phyloP scores from a whole-genome alignment of 495 filamentous ascomycete species.

The Neurospora sp. region DNA sequence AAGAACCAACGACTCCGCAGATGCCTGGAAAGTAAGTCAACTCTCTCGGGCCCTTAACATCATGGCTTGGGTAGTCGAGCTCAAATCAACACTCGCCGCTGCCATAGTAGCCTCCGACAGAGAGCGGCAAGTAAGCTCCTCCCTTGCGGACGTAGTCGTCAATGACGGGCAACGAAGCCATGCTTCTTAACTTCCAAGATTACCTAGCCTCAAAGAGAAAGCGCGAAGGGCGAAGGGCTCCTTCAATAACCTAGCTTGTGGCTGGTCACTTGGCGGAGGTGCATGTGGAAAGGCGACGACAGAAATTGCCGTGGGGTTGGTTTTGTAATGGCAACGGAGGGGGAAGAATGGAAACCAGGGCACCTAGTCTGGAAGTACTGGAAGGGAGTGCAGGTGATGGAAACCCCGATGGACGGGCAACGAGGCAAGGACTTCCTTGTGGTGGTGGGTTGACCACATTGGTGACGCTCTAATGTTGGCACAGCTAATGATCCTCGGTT shows the following conservation, averaged over 20 bases:
- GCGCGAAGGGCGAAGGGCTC: not conserved
- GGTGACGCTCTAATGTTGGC: not conserved
- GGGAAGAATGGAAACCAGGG: not conserved
- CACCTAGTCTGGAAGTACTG: not conserved
- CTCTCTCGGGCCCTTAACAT: constrained; percentile 79
- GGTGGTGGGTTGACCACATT: not conserved
- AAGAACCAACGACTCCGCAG: constrained; percentile 41
- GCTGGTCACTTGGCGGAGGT: not conserved
- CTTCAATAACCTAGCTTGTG: not conserved
- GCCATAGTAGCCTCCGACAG: constrained; percentile 91
- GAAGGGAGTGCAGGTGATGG: not conserved
- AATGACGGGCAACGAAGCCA: constrained; percentile 38
- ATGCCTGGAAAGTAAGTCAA: constrained; percentile 77
- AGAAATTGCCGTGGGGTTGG: not conserved
- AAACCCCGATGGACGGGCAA: not conserved
- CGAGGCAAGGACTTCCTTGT: not conserved
- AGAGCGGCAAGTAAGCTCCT: constrained; percentile 79
- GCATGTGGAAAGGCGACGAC: not conserved
- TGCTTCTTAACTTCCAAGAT: not conserved
- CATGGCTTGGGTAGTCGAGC: constrained; percentile 65
- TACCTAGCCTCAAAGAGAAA: not conserved
- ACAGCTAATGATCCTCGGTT: not conserved
- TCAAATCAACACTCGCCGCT: constrained; percentile 77
- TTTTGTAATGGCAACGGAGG: not conserved
- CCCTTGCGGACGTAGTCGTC: constrained; percentile 71